A percentile compares a stretch with the other conserved stretches of the same genome.
These are phyloP conservation scores for Xylaria nigripes DNA, from an alignment of 495 filamentous ascomycete species.

Conservation along the genomic window DNA sequence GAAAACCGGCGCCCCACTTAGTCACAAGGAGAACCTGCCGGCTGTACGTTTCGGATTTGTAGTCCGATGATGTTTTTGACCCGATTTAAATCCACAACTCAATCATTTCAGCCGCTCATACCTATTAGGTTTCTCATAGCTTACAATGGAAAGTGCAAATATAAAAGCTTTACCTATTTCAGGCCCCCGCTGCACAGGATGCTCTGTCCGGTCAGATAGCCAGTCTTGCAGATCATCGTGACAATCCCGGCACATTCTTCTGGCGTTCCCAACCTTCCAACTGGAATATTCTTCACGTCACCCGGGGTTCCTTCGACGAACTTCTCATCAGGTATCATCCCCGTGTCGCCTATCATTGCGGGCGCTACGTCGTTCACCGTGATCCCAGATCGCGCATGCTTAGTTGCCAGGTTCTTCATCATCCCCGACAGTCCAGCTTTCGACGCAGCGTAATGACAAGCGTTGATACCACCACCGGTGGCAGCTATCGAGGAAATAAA, in stretches of 20 bases:
- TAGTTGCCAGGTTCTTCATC: constrained; percentile 58
- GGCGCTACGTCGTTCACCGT: constrained; percentile 71
- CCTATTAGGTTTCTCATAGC: no score
- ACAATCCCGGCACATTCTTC: constrained; percentile 63
- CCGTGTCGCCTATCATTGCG: constrained; percentile 63
- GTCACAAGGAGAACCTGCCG: background rate
- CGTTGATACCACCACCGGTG: constrained; percentile 58
- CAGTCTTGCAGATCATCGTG: constrained; percentile 57
- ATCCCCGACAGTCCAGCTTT: constrained; percentile 56
- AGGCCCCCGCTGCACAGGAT: constrained; percentile 51
- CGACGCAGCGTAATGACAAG: constrained; percentile 61
- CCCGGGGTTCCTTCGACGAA: constrained; percentile 41
- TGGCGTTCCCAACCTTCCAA: constrained; percentile 55
- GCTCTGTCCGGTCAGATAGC: constrained; percentile 61
- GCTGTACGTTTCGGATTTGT: background rate
- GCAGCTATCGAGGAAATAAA: constrained; percentile 63
- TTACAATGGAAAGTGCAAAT: background rate
- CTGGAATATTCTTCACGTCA: constrained; percentile 49
- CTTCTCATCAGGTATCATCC: constrained; percentile 54
- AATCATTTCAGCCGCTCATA: background rate
- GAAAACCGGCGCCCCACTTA: background rate
- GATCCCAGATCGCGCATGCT: constrained; percentile 54
- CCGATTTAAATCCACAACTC: background rate
- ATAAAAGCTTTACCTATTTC: constrained; percentile 18
- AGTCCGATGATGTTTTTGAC: background rate